These are phyloP conservation scores for Cordyceps pruinosa DNA, from an alignment of 2,329 filamentous ascomycete species.

Conservation along the genomic window DNA sequence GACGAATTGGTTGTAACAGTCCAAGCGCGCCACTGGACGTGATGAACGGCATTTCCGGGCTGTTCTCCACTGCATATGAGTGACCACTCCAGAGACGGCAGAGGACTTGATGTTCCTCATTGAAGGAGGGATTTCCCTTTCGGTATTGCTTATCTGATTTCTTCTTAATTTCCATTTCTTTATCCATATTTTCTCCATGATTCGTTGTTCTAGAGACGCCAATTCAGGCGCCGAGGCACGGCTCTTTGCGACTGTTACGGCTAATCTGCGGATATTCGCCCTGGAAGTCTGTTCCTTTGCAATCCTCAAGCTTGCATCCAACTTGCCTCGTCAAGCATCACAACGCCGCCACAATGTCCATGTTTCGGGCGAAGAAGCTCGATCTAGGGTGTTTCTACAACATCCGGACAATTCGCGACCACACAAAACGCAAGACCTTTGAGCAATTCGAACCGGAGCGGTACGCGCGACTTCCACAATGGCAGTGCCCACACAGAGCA, in stretches of 20 bases:
- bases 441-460: slow-evolving; percentile 81
- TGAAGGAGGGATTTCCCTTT: no score
- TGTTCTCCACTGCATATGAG: not conserved
- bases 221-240: no score
- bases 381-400: slow-evolving; percentile 87
- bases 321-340: not conserved
- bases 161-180: no score
- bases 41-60: no score
- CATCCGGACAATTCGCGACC: slow-evolving; percentile 79
- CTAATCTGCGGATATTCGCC: not conserved
- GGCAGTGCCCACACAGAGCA: not conserved
- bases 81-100: no score
- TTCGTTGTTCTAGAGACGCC: no score
- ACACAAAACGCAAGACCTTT: slow-evolving; percentile 93
- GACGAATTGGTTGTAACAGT: not conserved
- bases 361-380: slow-evolving; percentile 85
- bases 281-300: not conserved
- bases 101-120: no score
- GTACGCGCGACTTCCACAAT: slow-evolving; percentile 38
- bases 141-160: no score
- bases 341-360: slow-evolving; percentile 56
- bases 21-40: not conserved
- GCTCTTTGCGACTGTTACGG: not conserved
- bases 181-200: no score
- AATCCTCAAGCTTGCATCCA: not conserved